Conservation (phyloP, 78 protist genomes). For the Polysphondylium violaceum region DNA sequence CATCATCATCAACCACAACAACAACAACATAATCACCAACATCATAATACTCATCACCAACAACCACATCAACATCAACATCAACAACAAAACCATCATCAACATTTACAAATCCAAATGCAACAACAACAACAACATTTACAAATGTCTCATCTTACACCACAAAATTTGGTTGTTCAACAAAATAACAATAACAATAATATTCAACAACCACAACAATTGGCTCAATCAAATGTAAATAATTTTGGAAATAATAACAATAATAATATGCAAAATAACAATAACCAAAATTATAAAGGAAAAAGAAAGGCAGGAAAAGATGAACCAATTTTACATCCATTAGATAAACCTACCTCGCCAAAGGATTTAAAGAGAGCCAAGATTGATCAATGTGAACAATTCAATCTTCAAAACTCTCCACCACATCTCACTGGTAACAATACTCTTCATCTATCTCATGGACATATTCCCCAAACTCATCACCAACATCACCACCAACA, state of each 20-base stretch:
- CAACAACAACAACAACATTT: neutral
- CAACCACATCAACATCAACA: constrained; percentile 4
- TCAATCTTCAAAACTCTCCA: neutral
- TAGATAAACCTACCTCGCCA: neutral
- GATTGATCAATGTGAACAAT: neutral
- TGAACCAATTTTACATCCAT: neutral
- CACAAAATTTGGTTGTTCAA: too few relatives aligned
- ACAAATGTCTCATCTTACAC: too few relatives aligned
- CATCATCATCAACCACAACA: constrained; percentile 16
- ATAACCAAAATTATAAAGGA: neutral
- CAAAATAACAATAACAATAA: constrained; percentile 7
- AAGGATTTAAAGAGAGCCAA: neutral
- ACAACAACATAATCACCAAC: neutral
- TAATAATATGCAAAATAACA: neutral
- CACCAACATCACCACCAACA: constrained; percentile 20
- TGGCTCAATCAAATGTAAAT: too few relatives aligned
- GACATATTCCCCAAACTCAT: neutral
- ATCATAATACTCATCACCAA: constrained; percentile 2
- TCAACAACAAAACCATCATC: neutral
- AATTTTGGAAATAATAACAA: too few relatives aligned
- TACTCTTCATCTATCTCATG: neutral
- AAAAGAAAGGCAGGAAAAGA: neutral
- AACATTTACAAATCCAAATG: neutral
- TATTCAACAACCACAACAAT: constrained; percentile 14
- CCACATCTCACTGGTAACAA: neutral